Conservation (phyloP, 257 asterid species). For the Lavandula angustifolia region DNA sequence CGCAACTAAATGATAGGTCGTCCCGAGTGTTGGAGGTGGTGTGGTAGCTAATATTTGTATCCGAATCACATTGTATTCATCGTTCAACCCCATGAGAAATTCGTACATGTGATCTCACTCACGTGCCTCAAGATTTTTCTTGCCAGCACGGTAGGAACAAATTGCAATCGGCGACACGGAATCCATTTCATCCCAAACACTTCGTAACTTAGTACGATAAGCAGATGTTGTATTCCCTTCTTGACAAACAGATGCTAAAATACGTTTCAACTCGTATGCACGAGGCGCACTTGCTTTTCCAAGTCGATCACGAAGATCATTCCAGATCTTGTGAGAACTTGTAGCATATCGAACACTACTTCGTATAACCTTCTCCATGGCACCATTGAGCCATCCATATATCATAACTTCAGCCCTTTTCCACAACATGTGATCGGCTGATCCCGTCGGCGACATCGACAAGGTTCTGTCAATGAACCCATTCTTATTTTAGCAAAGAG, state of each 20-base stretch:
- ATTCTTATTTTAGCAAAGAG: conserved; percentile 1
- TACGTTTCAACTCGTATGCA: background rate
- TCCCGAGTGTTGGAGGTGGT: background rate
- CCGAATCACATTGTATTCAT: background rate
- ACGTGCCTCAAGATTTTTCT: no score
- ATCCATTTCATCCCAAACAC: background rate
- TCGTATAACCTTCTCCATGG: conserved; percentile 9
- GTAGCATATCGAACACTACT: background rate
- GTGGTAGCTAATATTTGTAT: background rate
- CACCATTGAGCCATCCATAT: background rate
- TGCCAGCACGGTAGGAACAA: background rate
- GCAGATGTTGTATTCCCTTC: no score
- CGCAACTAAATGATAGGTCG: background rate
- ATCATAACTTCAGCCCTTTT: conserved; percentile 7
- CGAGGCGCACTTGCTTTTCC: background rate
- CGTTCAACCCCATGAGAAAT: background rate
- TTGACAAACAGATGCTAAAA: no score
- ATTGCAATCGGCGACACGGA: background rate
- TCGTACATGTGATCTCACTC: background rate
- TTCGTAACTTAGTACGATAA: no score
- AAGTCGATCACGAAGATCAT: background rate
- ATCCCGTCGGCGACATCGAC: background rate
- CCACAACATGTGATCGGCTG: no score
- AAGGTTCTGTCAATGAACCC: conserved; percentile 2
- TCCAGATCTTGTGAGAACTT: background rate